Percentiles rank a stretch among this genome's conserved stretches.
Conservation (phyloP, 306 rosid genomes). For the Cucurbita moschata region DNA sequence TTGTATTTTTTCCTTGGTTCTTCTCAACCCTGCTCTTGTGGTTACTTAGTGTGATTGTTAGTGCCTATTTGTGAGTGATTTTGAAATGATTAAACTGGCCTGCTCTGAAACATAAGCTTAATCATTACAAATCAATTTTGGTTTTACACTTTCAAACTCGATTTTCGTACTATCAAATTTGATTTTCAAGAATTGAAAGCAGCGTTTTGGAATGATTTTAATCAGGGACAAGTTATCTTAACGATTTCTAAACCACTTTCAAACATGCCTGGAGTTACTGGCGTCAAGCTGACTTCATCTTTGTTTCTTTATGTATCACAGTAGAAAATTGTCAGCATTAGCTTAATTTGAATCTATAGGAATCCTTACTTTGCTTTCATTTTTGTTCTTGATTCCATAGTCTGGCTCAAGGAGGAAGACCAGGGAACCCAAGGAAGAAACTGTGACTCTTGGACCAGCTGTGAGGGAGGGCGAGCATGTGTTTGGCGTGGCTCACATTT, state of each 20-base stretch:
- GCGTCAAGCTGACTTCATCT: not conserved
- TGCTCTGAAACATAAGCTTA: too few species aligned
- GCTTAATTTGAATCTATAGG: not conserved
- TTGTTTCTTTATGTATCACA: too few species aligned
- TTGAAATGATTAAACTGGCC: too few species aligned
- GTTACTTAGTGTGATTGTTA: not conserved
- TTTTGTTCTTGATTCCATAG: not conserved
- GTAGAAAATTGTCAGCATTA: not conserved
- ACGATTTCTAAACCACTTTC: too few species aligned
- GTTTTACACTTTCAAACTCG: too few species aligned
- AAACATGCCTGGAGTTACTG: not conserved
- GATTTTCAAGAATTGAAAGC: too few species aligned
- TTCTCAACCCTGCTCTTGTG: not conserved
- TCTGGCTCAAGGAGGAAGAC: constrained; percentile 46
- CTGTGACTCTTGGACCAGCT: constrained; percentile 52
- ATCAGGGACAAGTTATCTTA: too few species aligned
- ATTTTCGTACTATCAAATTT: too few species aligned
- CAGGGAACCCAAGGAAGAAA: constrained; percentile 68
- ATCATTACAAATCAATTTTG: too few species aligned
- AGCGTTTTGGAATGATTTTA: too few species aligned
- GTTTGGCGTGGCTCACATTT: constrained; percentile 58
- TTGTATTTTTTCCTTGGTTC: not conserved
- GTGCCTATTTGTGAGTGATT: too few species aligned
- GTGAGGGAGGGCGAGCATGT: constrained; percentile 64
- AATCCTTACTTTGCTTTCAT: not conserved